These are phyloP conservation scores for Suillus ampliporus DNA, from an alignment of 768 basidiomycete species.

Conservation along the genomic window DNA sequence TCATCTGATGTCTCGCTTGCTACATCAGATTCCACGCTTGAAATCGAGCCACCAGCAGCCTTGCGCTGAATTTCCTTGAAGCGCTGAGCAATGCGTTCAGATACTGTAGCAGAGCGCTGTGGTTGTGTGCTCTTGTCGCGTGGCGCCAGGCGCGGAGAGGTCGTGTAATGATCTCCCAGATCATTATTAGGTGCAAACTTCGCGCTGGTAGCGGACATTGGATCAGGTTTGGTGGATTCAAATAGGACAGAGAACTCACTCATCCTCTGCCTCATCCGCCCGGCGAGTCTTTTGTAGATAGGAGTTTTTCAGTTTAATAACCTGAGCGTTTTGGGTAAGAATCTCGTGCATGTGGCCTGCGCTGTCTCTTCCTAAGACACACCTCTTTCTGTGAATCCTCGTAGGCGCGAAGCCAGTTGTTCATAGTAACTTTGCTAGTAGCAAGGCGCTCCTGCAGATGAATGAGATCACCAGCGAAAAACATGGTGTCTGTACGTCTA, in stretches of 20 bases:
- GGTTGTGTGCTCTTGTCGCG: slow-evolving; percentile 58
- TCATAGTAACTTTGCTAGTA: slow-evolving; percentile 63
- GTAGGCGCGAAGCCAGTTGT: slow-evolving; percentile 72
- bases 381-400: slow-evolving; percentile 73
- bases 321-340: slow-evolving; percentile 33
- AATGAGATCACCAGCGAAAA: slow-evolving; percentile 9
- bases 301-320: slow-evolving; percentile 70
- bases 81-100: slow-evolving; percentile 85
- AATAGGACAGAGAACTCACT: slow-evolving; percentile 57
- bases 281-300: slow-evolving; percentile 80
- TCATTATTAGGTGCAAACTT: slow-evolving; percentile 83
- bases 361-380: slow-evolving; percentile 14
- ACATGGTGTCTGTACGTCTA: slow-evolving; percentile 28
- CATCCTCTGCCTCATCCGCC: slow-evolving; percentile 93
- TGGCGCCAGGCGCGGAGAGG: slow-evolving; percentile 73
- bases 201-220: slow-evolving; percentile 53
- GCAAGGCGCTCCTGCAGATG: slow-evolving; percentile 60
- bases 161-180: slow-evolving; percentile 75
- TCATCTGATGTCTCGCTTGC: slow-evolving; percentile 34
- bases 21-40: slow-evolving; percentile 31
- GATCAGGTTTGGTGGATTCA: slow-evolving; percentile 9
- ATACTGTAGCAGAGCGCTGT: slow-evolving; percentile 75
- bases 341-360: not conserved
- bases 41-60: slow-evolving; percentile 40
- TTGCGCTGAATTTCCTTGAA: slow-evolving; percentile 80